phyloP scores from a whole-genome alignment of 2,329 filamentous ascomycete genomes.

The Daldinia sp. region DNA sequence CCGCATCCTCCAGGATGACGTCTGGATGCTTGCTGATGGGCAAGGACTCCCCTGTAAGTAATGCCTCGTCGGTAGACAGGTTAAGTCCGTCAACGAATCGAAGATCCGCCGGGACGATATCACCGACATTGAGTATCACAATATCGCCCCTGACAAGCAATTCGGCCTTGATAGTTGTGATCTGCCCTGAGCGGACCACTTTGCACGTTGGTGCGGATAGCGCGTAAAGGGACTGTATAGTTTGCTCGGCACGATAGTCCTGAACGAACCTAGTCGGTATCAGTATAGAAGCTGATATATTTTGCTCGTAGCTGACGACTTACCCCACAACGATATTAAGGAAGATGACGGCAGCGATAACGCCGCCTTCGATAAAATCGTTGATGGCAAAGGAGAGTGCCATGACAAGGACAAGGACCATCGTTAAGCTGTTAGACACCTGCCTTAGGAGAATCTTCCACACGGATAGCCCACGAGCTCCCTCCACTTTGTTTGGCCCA shows the following conservation, averaged over 20 bases:
- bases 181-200: constrained; percentile 62
- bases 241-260: constrained; percentile 69
- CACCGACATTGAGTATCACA: constrained; percentile 68
- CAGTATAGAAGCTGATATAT: constrained; percentile 13
- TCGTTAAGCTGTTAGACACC: constrained; percentile 78
- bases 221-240: constrained; percentile 67
- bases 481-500: constrained; percentile 76
- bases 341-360: constrained; percentile 70
- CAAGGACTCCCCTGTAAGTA: constrained; percentile 77
- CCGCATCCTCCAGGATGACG: constrained; percentile 58
- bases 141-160: constrained; percentile 72
- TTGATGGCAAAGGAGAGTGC: constrained; percentile 71
- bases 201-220: constrained; percentile 67
- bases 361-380: constrained; percentile 70
- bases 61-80: constrained; percentile 77
- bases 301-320: constrained; percentile 40
- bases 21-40: constrained; percentile 73
- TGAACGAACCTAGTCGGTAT: constrained; percentile 59
- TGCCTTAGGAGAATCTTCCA: constrained; percentile 81
- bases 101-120: constrained; percentile 75
- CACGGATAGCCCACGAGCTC: constrained; percentile 74
- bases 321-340: constrained; percentile 74
- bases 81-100: constrained; percentile 73
- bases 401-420: constrained; percentile 79
- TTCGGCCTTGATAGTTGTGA: constrained; percentile 62